A percentile compares a stretch with the other conserved stretches of the same genome.
Conservation (phyloP, 257 asterid genomes). For the Solanum neorickii region DNA sequence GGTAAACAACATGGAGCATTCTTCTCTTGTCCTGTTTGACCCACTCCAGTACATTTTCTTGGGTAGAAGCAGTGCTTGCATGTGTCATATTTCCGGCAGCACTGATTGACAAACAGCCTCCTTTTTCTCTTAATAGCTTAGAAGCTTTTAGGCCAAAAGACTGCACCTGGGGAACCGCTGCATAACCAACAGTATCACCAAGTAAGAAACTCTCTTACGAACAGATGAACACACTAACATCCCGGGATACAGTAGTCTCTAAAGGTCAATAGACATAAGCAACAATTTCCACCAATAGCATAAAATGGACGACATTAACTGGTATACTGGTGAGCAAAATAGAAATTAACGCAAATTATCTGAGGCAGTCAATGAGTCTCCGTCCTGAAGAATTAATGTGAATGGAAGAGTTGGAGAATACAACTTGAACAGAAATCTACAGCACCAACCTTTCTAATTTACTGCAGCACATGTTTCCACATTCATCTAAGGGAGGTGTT, state of each 20-base stretch:
- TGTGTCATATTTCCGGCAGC: slow-evolving; percentile 55
- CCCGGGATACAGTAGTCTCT: neutral
- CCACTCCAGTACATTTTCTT: slow-evolving; percentile 76
- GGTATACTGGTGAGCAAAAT: neutral
- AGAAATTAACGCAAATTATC: neutral
- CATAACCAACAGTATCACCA: slow-evolving; percentile 7
- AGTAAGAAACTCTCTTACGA: slow-evolving; percentile 1
- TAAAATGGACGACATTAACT: neutral
- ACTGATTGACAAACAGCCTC: slow-evolving; percentile 17
- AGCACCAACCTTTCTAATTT: neutral
- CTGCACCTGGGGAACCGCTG: slow-evolving; percentile 58
- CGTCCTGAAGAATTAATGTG: neutral
- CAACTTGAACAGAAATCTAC: neutral
- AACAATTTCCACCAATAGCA: neutral
- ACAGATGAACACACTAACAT: neutral
- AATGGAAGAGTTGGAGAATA: neutral
- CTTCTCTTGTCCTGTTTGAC: slow-evolving; percentile 86
- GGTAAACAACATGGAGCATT: slow-evolving; percentile 97
- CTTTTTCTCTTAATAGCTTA: slow-evolving; percentile 34
- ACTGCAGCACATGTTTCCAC: neutral
- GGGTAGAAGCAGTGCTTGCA: slow-evolving; percentile 53
- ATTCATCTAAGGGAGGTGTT: neutral
- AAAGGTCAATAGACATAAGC: neutral
- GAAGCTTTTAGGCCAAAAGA: slow-evolving; percentile 47
- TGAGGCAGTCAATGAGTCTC: neutral